Evolutionary conservation across 345 rosid species (phyloP).

Genomic region (Populus ilicifolia): DNA sequence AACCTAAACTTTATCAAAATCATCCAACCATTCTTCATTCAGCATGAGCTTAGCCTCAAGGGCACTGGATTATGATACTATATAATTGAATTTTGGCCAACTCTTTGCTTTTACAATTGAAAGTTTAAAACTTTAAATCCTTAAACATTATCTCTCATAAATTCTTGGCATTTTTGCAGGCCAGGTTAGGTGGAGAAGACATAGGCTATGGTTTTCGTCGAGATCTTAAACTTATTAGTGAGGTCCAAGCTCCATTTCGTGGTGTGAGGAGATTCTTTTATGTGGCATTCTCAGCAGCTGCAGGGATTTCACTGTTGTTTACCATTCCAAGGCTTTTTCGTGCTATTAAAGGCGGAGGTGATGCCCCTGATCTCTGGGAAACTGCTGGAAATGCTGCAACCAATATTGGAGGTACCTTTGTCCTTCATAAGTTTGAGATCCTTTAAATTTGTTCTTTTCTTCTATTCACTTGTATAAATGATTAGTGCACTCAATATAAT

Average conservation of each 20-base stretch:
- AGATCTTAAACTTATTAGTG: slow-evolving; percentile 92
- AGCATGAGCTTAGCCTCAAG: not conserved
- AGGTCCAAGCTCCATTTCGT: slow-evolving; percentile 97
- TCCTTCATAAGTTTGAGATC: not conserved
- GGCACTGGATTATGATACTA: not conserved
- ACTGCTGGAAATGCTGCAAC: slow-evolving; percentile 78
- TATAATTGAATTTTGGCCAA: not conserved
- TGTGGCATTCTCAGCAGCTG: slow-evolving; percentile 78
- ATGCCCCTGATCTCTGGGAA: slow-evolving; percentile 73
- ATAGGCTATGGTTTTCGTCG: slow-evolving; percentile 79
- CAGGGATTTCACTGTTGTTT: slow-evolving; percentile 81
- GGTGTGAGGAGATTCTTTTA: slow-evolving; percentile 82
- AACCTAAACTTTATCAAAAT: not conserved
- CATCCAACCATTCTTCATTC: not conserved
- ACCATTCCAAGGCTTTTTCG: slow-evolving; percentile 74
- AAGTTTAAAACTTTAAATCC: not conserved
- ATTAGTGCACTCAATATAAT: not conserved
- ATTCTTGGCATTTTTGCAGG: slow-evolving; percentile 44
- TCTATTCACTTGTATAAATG: not conserved
- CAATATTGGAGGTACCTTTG: slow-evolving; percentile 69
- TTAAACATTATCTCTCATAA: slow-evolving; percentile 9
- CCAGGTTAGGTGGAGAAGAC: slow-evolving; percentile 93
- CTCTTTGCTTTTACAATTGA: not conserved
- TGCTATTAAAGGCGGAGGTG: slow-evolving; percentile 70
- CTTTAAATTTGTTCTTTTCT: not conserved